Base-by-base conservation (phyloP, 208 protist species). In the Balamuthia mandrillaris region DNA sequence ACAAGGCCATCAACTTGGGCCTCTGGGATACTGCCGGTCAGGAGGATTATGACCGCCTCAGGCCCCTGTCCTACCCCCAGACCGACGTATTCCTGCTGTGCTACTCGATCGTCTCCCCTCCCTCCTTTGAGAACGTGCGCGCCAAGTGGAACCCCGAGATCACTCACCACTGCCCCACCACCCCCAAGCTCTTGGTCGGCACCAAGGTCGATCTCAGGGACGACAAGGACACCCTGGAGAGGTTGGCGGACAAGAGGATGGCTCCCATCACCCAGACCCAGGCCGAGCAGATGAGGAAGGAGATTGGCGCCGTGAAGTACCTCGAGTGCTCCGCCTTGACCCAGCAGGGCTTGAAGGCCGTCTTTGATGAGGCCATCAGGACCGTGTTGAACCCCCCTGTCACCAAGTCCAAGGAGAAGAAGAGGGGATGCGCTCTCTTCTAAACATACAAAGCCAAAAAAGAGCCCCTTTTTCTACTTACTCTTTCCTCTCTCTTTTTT, bases 41-140 rank as follows among this genome's bases (percentile, higher is more conserved):
- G 89, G 95, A 98, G 85, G 96, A 98, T 78, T 98, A 97, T 86
- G 96, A 98, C 84, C 88, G 95, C 52, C 91, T 98, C 16, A 83
- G 96, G 24, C 94, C 96, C 47, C 89, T 98, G 5, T 94, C 90
- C n/a, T 98, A 97, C 88, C 92, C 93, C 35, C 88, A 94, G 45
- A 94, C 93, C 3, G 90, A 94, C 78, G 92, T 95, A 12, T 95
- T 95, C 78, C 65, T 97, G 1, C 74, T 96, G 42, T 96, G 95
- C 89, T 97, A 96, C 86, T 94, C 91, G 14, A 78, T 96, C 18
- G 89, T 92, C 10, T 86, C 60, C 16, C 91, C 91, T 12, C 60
- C 88, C 7, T 91, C 88, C 14, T 93, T 92, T 45, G 89, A 95
- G 44, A 95, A 95, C 83, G 88, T 95, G 10, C 45, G 56, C 12